Evolutionary conservation across 495 filamentous ascomycete species (phyloP).

Genomic region (Neurospora sp.): DNA sequence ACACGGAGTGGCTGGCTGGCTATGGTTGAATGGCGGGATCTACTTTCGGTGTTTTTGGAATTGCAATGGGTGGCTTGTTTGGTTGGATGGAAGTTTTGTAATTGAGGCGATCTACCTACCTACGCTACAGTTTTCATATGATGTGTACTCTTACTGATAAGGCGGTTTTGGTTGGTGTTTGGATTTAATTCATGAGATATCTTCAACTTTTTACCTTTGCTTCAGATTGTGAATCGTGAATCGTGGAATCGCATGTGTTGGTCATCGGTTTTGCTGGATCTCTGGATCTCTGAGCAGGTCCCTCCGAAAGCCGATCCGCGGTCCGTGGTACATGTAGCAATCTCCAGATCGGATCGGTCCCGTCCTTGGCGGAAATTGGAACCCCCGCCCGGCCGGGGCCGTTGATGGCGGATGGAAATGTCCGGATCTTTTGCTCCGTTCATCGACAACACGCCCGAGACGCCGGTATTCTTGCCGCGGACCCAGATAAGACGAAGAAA

Average conservation of each 20-base stretch:
- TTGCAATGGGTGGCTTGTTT: background rate
- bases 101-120: background rate
- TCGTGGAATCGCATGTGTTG: background rate
- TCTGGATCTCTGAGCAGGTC: too few species aligned
- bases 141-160: background rate
- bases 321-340: background rate
- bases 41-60: background rate
- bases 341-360: background rate
- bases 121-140: background rate
- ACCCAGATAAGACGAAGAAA: background rate
- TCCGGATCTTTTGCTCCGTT: background rate
- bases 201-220: background rate
- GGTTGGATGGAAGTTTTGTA: background rate
- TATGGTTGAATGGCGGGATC: background rate
- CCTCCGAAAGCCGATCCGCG: background rate
- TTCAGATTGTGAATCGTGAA: background rate
- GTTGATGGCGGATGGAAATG: background rate
- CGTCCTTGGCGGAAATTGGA: background rate
- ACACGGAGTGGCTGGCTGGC: too few species aligned
- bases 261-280: background rate
- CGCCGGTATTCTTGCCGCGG: background rate
- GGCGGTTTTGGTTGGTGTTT: background rate
- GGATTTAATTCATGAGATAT: background rate
- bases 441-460: background rate
- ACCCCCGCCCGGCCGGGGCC: background rate